phyloP scores from a whole-genome alignment of 176 grass and related monocot species.

The Raddia guianensis region DNA sequence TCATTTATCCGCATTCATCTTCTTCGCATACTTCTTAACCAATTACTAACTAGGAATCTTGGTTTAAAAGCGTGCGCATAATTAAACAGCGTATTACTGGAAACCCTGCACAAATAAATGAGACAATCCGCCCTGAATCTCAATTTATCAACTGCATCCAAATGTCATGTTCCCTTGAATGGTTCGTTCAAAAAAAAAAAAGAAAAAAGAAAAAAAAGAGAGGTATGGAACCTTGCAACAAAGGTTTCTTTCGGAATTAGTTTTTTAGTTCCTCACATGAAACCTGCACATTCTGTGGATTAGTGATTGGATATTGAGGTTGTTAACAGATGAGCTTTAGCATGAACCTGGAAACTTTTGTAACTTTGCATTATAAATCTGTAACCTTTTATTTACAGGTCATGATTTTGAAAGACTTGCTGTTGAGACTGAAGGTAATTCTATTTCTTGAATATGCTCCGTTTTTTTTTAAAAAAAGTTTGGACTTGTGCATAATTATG shows the following conservation, averaged over 20 bases:
- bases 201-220: no score
- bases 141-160: neutral
- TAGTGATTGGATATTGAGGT: neutral
- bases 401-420: conserved; percentile 81
- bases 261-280: neutral
- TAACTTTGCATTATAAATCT: neutral
- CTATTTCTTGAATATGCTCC: conserved; percentile 13
- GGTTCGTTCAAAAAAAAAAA: neutral
- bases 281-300: neutral
- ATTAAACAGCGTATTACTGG: neutral
- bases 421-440: conserved; percentile 76
- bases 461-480: neutral
- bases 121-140: neutral
- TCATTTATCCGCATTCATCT: neutral
- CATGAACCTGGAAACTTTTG: neutral
- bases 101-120: neutral
- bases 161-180: neutral
- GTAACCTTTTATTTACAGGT: conserved; percentile 44
- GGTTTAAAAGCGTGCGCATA: neutral
- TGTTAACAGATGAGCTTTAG: neutral
- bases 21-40: neutral
- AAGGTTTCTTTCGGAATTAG: neutral
- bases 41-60: neutral
- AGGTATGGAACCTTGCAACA: neutral
- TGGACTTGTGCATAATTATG: no score